Percentiles rank a stretch among this genome's conserved stretches.
Conservation (phyloP, 2,329 filamentous ascomycete genomes). For the Annulohypoxylon truncatum region DNA sequence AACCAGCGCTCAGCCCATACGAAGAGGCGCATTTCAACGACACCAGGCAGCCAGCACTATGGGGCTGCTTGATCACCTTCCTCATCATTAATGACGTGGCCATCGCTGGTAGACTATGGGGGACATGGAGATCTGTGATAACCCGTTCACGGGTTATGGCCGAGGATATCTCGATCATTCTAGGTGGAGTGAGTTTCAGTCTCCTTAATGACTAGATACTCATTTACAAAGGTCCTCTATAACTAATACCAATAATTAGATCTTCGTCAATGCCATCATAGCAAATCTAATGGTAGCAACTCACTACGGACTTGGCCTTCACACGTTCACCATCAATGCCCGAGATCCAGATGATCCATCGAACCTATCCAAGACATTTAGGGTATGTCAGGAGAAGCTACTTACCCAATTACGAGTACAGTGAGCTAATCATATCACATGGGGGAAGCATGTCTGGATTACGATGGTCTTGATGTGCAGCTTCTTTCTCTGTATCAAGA, state of each 20-base stretch:
- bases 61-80: conserved; percentile 42
- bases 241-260: conserved; percentile 26
- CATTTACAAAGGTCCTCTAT: background rate
- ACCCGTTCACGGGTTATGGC: conserved; percentile 38
- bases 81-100: conserved; percentile 42
- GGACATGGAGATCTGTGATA: conserved; percentile 38
- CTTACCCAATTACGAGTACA: background rate
- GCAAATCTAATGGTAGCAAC: conserved; percentile 46
- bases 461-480: conserved; percentile 46
- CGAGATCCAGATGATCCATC: conserved; percentile 39
- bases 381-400: conserved; percentile 28
- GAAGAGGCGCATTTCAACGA: conserved; percentile 33
- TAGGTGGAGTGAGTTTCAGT: conserved; percentile 41
- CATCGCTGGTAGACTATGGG: conserved; percentile 42
- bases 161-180: conserved; percentile 41
- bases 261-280: conserved; percentile 44
- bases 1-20: conserved; percentile 18
- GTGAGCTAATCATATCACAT: conserved; percentile 9
- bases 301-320: conserved; percentile 44
- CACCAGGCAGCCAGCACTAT: conserved; percentile 40
- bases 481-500: conserved; percentile 44
- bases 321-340: conserved; percentile 37
- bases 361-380: conserved; percentile 43
- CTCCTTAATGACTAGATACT: background rate
- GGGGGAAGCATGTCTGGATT: conserved; percentile 44